Evolutionary conservation across 1,284 basidiomycete genomes (phyloP).

Genomic region (Trichosporon sp.): DNA sequence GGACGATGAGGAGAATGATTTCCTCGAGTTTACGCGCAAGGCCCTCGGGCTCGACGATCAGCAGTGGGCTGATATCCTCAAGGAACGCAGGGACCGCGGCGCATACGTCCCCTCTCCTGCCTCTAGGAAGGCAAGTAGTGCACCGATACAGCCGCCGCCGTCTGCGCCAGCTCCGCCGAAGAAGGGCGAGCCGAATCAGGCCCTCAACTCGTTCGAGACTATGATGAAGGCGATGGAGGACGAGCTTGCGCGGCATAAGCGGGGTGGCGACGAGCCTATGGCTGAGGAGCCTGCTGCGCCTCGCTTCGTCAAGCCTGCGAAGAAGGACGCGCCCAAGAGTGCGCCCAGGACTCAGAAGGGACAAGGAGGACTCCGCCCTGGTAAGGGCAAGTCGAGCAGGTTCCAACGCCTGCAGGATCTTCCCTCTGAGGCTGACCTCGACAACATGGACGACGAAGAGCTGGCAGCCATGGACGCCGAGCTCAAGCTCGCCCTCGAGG

Average conservation of each 20-base stretch:
- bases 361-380: background rate
- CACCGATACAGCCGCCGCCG: background rate
- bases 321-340: background rate
- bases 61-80: conserved; percentile 74
- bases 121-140: background rate
- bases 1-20: conserved; percentile 83
- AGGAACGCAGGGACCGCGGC: conserved; percentile 66
- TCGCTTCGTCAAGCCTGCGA: background rate
- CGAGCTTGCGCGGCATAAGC: conserved; percentile 55
- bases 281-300: background rate
- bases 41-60: conserved; percentile 76
- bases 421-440: conserved; percentile 47
- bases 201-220: conserved; percentile 83
- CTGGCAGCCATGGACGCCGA: conserved; percentile 81
- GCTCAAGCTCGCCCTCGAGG: conserved; percentile 61
- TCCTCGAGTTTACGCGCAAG: conserved; percentile 84
- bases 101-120: conserved; percentile 18
- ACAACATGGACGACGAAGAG: conserved; percentile 56
- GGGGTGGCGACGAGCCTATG: background rate
- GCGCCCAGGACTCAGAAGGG: background rate
- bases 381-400: conserved; percentile 6
- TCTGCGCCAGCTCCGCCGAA: background rate
- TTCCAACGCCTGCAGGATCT: conserved; percentile 17
- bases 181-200: conserved; percentile 50
- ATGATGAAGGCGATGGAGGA: conserved; percentile 92